These are phyloP conservation scores for Pleurotus tuoliensis DNA, from an alignment of 768 basidiomycete genomes.

Conservation along the genomic window DNA sequence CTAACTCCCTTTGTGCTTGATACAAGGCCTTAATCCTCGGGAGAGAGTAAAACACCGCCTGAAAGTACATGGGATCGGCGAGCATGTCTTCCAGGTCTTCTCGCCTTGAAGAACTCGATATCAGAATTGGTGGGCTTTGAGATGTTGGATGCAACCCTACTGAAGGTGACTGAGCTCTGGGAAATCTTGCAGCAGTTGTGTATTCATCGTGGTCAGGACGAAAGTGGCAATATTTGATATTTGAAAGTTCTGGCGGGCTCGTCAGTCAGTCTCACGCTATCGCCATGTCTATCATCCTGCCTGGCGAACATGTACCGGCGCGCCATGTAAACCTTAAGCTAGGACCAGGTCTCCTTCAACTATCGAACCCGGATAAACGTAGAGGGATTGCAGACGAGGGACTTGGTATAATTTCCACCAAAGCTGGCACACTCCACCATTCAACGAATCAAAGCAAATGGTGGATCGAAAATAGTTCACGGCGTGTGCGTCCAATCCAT, in stretches of 20 bases:
- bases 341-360: constrained; percentile 76
- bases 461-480: constrained; percentile 87
- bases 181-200: constrained; percentile 55
- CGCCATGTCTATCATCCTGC: constrained; percentile 59
- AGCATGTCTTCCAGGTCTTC: constrained; percentile 91
- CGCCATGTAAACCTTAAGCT: constrained; percentile 80
- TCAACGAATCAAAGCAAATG: constrained; percentile 71
- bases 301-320: constrained; percentile 75
- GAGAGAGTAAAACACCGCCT: constrained; percentile 82
- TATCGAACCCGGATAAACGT: constrained; percentile 15
- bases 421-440: constrained; percentile 66
- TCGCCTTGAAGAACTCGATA: constrained; percentile 42
- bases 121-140: constrained; percentile 7
- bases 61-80: constrained; percentile 77
- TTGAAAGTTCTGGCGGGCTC: too few relatives aligned
- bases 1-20: constrained; percentile 71
- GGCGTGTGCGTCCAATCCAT: constrained; percentile 58
- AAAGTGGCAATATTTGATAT: neutral
- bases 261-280: neutral
- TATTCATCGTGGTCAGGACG: constrained; percentile 26
- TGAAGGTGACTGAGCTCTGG: constrained; percentile 72
- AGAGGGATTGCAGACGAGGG: constrained; percentile 13
- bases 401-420: constrained; percentile 50
- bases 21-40: constrained; percentile 71
- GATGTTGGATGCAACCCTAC: constrained; percentile 35